Percentiles rank a stretch among this genome's conserved stretches.
Evolutionary conservation across 306 rosid genomes (phyloP).

Genomic region (Vigna angularis): DNA sequence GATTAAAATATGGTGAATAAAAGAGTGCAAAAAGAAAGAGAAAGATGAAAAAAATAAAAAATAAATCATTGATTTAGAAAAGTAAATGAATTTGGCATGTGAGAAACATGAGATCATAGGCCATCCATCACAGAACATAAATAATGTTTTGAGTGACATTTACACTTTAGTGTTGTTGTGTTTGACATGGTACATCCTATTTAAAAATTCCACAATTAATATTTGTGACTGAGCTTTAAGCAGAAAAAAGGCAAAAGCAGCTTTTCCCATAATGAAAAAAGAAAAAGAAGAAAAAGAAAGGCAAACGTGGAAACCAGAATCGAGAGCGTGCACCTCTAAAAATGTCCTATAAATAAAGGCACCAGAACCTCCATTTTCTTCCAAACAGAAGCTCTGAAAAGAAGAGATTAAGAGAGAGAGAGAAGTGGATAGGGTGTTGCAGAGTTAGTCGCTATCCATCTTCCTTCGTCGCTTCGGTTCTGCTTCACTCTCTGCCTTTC

Average conservation of each 20-base stretch:
- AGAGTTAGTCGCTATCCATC: neutral
- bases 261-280: neutral
- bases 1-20: no score
- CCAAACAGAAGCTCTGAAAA: neutral
- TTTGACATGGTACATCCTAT: neutral
- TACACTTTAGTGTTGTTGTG: no score
- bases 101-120: neutral
- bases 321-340: neutral
- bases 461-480: neutral
- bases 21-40: no score
- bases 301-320: neutral
- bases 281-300: neutral
- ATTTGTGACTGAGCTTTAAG: neutral
- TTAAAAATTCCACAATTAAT: no score
- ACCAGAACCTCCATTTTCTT: neutral
- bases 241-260: neutral
- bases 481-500: neutral
- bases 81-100: neutral
- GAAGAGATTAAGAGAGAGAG: constrained; percentile 2
- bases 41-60: no score
- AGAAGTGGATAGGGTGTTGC: constrained; percentile 15
- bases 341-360: neutral
- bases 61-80: no score
- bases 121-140: no score
- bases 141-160: neutral